Base-by-base conservation (phyloP, 108 stramenopile species). In the Aurantiochytrium sp. region DNA sequence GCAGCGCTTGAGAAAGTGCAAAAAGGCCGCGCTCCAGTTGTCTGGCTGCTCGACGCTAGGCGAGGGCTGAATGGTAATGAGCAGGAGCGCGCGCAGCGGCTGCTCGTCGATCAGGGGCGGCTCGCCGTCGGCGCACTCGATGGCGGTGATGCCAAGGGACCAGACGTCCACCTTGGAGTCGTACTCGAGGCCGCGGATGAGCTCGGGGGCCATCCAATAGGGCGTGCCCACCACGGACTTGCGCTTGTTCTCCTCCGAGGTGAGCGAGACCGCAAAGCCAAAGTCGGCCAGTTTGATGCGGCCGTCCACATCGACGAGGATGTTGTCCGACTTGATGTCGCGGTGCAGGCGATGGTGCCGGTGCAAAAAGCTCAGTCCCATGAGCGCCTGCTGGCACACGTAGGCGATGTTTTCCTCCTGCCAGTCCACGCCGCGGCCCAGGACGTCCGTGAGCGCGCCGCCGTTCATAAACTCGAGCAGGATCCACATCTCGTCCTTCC, bases 151-250 rank as follows among this genome's bases (percentile, higher is more conserved):
- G 21, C 93, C 94, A 54, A 93, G 59, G 27, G 81, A 87, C 94
- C 94, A 94, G 22, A 94, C 89, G 69, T 94, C 94, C 54, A 94
- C 93, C 92, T 93, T 92, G 32, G 53, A 89, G 55, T 92, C 93
- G 91, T 93, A 94, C 55, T 91, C 90, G 19, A 89, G 69, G 19
- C 93, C 92, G 85, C 89, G 90, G 37, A 94, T 93, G 30, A 94
- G 88, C 69, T 94, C 94, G 15, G 94, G 94, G 0, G 93, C 93
- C 94, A 94, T 94, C 94, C 94, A 94, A 45, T 92, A 93, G 22
- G 93, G 93, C 85, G 94, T 94, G 21, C 94, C 94, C 50, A 93
- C 93, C 4, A 93, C 93, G n/a, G 91, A 90, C 2, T 55, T 92
- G 37, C 93, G 90, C 54, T 93, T 93, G 41, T 52, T 81, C 55